Base-by-base conservation (phyloP, 495 filamentous ascomycete species). In the Diplogelasinospora grovesii region DNA sequence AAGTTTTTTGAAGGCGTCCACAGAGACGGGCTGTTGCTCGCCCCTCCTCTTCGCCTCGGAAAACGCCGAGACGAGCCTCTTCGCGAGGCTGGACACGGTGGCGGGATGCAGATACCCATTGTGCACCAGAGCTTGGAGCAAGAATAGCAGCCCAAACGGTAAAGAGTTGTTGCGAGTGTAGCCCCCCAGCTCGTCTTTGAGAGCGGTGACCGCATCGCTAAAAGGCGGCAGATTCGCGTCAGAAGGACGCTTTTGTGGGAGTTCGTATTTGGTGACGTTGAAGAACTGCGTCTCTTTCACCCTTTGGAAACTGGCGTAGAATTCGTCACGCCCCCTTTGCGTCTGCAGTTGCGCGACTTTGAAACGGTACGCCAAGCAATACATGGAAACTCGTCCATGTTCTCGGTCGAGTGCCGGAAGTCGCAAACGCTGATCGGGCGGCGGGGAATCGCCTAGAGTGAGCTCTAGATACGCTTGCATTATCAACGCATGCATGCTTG, bases 61-160 rank as follows among this genome's bases (percentile, higher is more conserved):
- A 23, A 50, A 55, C 0, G 32, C 13, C 2, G 4, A 3, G 1
- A 18, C 43, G 0, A 60, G 30, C 10, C 14, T 27, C 5, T n/a
- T 9, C 14, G 79, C 48, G 0, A 82, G 46, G 2, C 28, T 26
- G 6, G 49, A 18, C 7, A 75, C 67, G 3, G 52, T 68, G 0
- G 27, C 26, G 7, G 75, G 75, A 9, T 71, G 46, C 2, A 82
- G 61, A 40, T 68, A 70, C 7, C 63, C 60, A 44, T 80, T 77
- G 37, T 64, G 57, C 4, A 70, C 68, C 5, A 82, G 58, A 14
- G 66, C 69, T 35, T 78, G 66, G 3, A 78, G 56, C 36, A 78
- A 65, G 36, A 74, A 75, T 3, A 61, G 56, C 11, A 60, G 46
- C 13, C 43, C 59, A 35, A 61, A 70, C 0, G 58, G 68, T 20